Percentiles rank a stretch among this genome's conserved stretches.
These are phyloP conservation scores for Colletotrichum sp. DNA, from an alignment of 2,329 filamentous ascomycete species.

Conservation along the genomic window DNA sequence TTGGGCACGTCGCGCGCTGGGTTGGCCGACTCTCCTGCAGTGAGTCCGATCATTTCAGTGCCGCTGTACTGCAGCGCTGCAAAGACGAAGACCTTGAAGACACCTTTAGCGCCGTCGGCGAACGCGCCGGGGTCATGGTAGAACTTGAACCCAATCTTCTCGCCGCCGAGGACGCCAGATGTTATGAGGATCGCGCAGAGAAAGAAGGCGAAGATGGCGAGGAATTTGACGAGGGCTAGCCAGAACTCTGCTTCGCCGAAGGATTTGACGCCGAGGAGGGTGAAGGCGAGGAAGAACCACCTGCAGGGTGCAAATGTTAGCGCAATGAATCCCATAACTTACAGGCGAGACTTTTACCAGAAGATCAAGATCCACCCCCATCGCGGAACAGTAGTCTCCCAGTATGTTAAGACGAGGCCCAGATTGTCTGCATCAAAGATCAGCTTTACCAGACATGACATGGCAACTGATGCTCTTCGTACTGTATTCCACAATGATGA, in stretches of 20 bases:
- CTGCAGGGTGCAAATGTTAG: slow-evolving; percentile 36
- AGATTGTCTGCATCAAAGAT: slow-evolving; percentile 47
- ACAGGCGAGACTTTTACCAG: slow-evolving; percentile 44
- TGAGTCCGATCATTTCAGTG: slow-evolving; percentile 23
- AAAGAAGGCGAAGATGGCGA: slow-evolving; percentile 64
- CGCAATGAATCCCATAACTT: slow-evolving; percentile 40
- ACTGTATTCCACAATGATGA: background rate
- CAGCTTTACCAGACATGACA: background rate
- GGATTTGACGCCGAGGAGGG: slow-evolving; percentile 27
- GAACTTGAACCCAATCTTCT: slow-evolving; percentile 23
- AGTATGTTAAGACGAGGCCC: slow-evolving; percentile 66
- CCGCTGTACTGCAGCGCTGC: slow-evolving; percentile 26
- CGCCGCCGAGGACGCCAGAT: slow-evolving; percentile 23
- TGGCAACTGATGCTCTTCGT: background rate
- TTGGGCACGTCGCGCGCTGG: slow-evolving; percentile 46
- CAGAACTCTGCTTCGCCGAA: slow-evolving; percentile 65
- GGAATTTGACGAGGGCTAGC: slow-evolving; percentile 57
- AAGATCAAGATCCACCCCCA: slow-evolving; percentile 69
- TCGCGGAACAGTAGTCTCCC: slow-evolving; percentile 65
- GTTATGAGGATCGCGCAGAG: slow-evolving; percentile 57
- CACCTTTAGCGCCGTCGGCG: slow-evolving; percentile 25
- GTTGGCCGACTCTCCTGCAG: slow-evolving; percentile 36
- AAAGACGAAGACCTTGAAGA: slow-evolving; percentile 25
- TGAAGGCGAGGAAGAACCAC: slow-evolving; percentile 49
- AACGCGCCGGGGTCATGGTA: slow-evolving; percentile 20